Conservation (phyloP, 805 yeast genomes). For the Monosporozyma solicola region DNA sequence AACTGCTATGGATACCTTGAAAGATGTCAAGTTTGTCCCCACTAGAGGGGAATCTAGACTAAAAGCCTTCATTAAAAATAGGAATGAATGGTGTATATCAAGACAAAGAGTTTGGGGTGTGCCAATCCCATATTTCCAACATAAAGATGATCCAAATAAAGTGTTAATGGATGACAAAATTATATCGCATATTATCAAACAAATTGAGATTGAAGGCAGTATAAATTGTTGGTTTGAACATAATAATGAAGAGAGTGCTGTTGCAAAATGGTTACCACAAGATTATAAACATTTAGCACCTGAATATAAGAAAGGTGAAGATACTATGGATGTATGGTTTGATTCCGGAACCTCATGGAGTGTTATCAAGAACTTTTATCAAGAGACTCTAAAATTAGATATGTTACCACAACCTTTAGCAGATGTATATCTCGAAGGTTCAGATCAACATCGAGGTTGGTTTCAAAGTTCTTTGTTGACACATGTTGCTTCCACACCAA, state of each 20-base stretch:
- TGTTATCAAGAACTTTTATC: constrained; percentile 29
- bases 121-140: constrained; percentile 82
- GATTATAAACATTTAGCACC: constrained; percentile 34
- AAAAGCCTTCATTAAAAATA: constrained; percentile 56
- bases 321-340: constrained; percentile 99
- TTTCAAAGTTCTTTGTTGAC: constrained; percentile 89
- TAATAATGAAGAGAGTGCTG: constrained; percentile 35
- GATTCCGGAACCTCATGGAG: constrained; percentile 94
- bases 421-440: constrained; percentile 88
- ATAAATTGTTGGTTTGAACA: constrained; percentile 73
- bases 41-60: constrained; percentile 63
- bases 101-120: constrained; percentile 98
- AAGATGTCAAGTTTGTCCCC: constrained; percentile 64
- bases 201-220: constrained; percentile 45
- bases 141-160: constrained; percentile 44
- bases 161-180: constrained; percentile 51
- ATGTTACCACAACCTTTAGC: constrained; percentile 43
- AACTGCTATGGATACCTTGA: constrained; percentile 49
- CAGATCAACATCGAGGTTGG: constrained; percentile 99
- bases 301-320: constrained; percentile 56
- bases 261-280: constrained; percentile 61
- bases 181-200: constrained; percentile 48
- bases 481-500: constrained; percentile 41
- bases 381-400: constrained; percentile 27
- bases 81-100: constrained; percentile 97